Evolutionary conservation across 1,139 yeast species (phyloP).

Genomic region (Taphrina pruni): DNA sequence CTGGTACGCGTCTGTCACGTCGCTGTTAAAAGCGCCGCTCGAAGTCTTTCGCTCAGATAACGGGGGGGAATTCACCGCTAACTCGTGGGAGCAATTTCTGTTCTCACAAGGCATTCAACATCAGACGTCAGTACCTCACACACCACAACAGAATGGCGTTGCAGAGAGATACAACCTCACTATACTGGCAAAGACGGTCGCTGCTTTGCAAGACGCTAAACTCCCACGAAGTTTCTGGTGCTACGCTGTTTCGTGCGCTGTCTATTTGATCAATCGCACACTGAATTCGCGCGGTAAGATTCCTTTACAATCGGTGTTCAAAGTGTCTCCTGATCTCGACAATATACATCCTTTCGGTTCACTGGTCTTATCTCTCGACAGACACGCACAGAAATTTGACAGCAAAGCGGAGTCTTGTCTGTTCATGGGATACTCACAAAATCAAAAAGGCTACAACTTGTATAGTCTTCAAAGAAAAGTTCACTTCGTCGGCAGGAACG

Average conservation of each 20-base stretch:
- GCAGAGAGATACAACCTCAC: not conserved
- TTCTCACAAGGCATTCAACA: not conserved
- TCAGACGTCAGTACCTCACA: not conserved
- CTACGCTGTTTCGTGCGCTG: not conserved
- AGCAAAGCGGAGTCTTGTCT: too few relatives aligned
- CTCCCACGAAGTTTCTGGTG: not conserved
- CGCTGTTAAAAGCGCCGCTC: not conserved
- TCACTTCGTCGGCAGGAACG: not conserved
- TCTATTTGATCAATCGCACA: not conserved
- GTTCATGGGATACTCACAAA: not conserved
- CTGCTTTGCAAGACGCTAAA: not conserved
- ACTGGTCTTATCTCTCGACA: too few relatives aligned
- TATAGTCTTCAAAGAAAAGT: not conserved
- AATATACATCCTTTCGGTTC: too few relatives aligned
- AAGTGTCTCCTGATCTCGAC: too few relatives aligned
- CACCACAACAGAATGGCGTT: not conserved
- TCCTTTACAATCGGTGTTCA: not conserved
- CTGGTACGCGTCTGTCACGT: not conserved
- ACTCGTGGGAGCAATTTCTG: not conserved
- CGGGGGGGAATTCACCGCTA: not conserved
- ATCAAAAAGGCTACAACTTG: not conserved
- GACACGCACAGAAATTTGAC: too few relatives aligned
- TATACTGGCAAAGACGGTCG: not conserved
- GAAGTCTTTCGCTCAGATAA: not conserved
- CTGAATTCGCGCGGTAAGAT: not conserved